phyloP scores from a whole-genome alignment of 768 basidiomycete genomes.

The Cubamyces sp. region DNA sequence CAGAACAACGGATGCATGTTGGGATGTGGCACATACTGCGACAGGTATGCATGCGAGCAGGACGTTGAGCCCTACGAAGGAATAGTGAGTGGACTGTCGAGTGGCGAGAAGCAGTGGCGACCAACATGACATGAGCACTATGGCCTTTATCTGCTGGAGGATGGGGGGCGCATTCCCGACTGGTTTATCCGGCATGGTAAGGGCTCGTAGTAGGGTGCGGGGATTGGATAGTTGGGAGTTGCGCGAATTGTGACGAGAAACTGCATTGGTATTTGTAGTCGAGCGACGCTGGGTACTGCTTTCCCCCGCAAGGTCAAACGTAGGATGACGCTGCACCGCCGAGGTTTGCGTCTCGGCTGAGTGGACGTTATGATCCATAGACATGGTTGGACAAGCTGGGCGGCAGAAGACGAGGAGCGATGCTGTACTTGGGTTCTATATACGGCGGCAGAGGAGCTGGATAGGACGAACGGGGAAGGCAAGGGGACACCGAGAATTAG shows the following conservation, averaged over 20 bases:
- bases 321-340: slow-evolving; percentile 16
- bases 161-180: slow-evolving; percentile 51
- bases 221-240: slow-evolving; percentile 7
- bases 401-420: neutral
- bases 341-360: slow-evolving; percentile 17
- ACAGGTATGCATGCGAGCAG: slow-evolving; percentile 73
- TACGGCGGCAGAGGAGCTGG: neutral
- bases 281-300: slow-evolving; percentile 5
- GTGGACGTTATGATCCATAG: slow-evolving; percentile 13
- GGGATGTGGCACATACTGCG: slow-evolving; percentile 47
- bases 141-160: slow-evolving; percentile 52
- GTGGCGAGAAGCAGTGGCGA: neutral
- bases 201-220: slow-evolving; percentile 2
- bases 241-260: slow-evolving; percentile 4
- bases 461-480: neutral
- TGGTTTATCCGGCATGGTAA: slow-evolving; percentile 24
- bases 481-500: neutral
- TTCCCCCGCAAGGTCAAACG: slow-evolving; percentile 2
- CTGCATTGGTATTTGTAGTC: slow-evolving; percentile 19
- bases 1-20: neutral
- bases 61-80: slow-evolving; percentile 64
- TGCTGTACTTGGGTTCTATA: slow-evolving; percentile 4
- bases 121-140: slow-evolving; percentile 63
- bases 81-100: neutral
- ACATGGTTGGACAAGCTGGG: neutral